Conservation (phyloP, 2,329 filamentous ascomycete species). For the Diaporthe eres region DNA sequence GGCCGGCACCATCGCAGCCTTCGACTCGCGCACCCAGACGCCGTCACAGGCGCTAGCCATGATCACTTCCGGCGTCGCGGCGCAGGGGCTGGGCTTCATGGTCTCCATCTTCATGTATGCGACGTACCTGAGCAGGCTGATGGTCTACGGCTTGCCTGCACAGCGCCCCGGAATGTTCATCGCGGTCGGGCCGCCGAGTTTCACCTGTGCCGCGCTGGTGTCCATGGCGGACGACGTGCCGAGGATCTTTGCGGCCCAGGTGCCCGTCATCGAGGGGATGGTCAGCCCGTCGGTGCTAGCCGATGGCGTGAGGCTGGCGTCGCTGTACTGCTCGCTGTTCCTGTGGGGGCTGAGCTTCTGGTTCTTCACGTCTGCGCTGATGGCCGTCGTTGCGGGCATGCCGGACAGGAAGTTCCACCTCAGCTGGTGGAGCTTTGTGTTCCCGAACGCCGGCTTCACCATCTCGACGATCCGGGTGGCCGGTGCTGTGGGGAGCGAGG, state of each 20-base stretch:
- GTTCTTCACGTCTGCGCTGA: constrained; percentile 67
- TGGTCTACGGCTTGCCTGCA: constrained; percentile 68
- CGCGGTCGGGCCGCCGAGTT: constrained; percentile 70
- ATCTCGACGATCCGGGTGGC: constrained; percentile 72
- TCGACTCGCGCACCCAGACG: constrained; percentile 65
- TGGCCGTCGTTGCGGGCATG: constrained; percentile 58
- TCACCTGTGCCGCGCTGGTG: constrained; percentile 58
- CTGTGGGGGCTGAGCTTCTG: constrained; percentile 75
- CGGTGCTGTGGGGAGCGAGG: constrained; percentile 64
- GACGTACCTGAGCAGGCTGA: constrained; percentile 70
- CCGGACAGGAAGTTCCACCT: constrained; percentile 55
- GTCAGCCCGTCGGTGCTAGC: constrained; percentile 40
- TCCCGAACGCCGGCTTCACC: constrained; percentile 75
- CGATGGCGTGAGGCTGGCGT: constrained; percentile 44
- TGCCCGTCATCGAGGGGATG: constrained; percentile 56
- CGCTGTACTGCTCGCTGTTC: constrained; percentile 65
- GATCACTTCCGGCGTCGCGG: constrained; percentile 69
- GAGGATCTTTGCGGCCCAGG: constrained; percentile 49
- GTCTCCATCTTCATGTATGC: constrained; percentile 72
- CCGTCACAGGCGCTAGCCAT: constrained; percentile 64
- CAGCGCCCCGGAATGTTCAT: constrained; percentile 75
- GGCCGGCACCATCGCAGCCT: constrained; percentile 70
- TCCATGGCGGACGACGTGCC: constrained; percentile 51
- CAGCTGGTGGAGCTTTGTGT: constrained; percentile 76
- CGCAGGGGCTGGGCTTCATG: constrained; percentile 73